These are phyloP conservation scores for Fagopyrum esculentum DNA, from an alignment of 148 eudicot genomes.

Conservation along the genomic window DNA sequence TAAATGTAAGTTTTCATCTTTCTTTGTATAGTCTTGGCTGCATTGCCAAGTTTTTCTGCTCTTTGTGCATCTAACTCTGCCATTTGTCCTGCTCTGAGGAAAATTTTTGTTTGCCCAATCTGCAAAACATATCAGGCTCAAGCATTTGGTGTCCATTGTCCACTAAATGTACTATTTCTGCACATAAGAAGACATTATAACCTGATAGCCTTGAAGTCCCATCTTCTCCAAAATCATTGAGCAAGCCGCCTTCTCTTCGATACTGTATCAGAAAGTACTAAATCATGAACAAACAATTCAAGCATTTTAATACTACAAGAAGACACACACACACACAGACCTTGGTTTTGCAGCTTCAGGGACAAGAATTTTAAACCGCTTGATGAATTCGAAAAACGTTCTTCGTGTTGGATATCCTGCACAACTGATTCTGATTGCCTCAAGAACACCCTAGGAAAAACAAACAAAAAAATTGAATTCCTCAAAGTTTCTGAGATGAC, in stretches of 20 bases:
- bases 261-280: constrained; percentile 34
- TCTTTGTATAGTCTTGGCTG: constrained; percentile 75
- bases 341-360: constrained; percentile 69
- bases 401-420: constrained; percentile 95
- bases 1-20: constrained; percentile 59
- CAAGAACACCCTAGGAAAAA: constrained; percentile 81
- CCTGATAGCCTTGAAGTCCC: constrained; percentile 81
- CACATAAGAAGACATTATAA: constrained; percentile 14
- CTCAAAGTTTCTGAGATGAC: constrained; percentile 13
- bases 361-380: constrained; percentile 79
- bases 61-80: constrained; percentile 81
- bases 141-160: not conserved
- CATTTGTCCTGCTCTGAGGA: constrained; percentile 96
- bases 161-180: not conserved
- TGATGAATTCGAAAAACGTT: constrained; percentile 74
- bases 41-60: constrained; percentile 61
- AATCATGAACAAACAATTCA: constrained; percentile 5
- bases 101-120: constrained; percentile 88
- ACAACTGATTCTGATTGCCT: constrained; percentile 96
- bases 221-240: constrained; percentile 71
- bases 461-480: not conserved
- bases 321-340: constrained; percentile 31
- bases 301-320: not conserved
- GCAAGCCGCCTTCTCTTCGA: constrained; percentile 69
- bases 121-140: constrained; percentile 23